Conservation (phyloP, 2,329 filamentous ascomycete species). For the Alternaria gansuensis region DNA sequence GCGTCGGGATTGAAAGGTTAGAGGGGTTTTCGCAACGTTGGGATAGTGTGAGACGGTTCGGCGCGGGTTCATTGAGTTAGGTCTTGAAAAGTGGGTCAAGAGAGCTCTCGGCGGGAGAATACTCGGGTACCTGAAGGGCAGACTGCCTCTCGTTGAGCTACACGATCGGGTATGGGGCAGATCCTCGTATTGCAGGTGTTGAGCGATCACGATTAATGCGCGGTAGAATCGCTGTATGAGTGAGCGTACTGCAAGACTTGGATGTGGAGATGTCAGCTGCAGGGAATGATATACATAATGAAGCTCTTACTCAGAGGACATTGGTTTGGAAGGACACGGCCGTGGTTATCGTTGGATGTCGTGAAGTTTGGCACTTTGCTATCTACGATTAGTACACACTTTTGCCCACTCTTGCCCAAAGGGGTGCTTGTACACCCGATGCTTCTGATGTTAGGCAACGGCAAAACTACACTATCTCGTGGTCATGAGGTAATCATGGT, state of each 20-base stretch:
- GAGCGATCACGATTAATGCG: not conserved
- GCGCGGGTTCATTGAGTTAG: not conserved
- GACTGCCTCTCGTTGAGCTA: not conserved
- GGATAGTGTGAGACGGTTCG: not conserved
- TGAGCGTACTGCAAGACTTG: not conserved
- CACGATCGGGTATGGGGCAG: no score
- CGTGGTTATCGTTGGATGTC: not conserved
- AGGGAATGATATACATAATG: not conserved
- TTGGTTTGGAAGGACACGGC: not conserved
- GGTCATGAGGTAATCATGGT: no score
- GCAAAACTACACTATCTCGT: no score
- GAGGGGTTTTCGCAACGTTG: not conserved
- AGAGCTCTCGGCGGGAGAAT: not conserved
- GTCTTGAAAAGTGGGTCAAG: not conserved
- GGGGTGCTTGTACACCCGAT: no score
- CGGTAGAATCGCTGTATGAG: accelerated
- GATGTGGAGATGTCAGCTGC: not conserved
- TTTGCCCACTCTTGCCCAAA: no score
- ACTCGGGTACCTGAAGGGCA: not conserved
- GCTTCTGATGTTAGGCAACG: no score
- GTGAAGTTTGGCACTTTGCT: not conserved
- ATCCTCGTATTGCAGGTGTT: not conserved
- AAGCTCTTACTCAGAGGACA: accelerated
- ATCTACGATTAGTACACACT: not conserved
- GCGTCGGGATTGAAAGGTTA: not conserved